Conservation (phyloP, 2,329 filamentous ascomycete genomes). For the Dactylellina leptospora region DNA sequence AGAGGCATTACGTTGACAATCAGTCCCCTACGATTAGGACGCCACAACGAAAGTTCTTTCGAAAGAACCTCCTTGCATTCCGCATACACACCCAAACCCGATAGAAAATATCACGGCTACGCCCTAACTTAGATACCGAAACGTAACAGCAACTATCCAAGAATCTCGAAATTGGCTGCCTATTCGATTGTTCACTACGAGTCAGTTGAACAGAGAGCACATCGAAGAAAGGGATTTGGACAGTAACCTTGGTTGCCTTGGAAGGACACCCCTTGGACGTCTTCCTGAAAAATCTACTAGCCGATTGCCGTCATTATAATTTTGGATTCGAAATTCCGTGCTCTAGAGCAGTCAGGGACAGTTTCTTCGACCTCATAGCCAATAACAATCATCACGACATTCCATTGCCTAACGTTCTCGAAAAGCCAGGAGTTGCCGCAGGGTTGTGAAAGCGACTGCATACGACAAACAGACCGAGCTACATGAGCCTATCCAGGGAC, state of each 20-base stretch:
- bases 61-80: constrained; percentile 52
- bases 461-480: constrained; percentile 32
- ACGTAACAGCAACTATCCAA: constrained; percentile 47
- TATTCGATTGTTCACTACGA: constrained; percentile 47
- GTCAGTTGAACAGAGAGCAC: constrained; percentile 27
- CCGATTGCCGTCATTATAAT: constrained; percentile 19
- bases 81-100: constrained; percentile 24
- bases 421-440: constrained; percentile 53
- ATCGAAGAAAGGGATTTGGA: constrained; percentile 36
- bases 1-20: constrained; percentile 41
- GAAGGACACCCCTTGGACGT: constrained; percentile 20
- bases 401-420: constrained; percentile 52
- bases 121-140: constrained; percentile 36
- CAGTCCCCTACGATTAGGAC: constrained; percentile 36
- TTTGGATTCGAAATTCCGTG: constrained; percentile 38
- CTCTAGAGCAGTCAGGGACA: constrained; percentile 51
- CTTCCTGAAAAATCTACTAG: constrained; percentile 40
- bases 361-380: constrained; percentile 31
- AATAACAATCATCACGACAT: constrained; percentile 51
- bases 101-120: constrained; percentile 16
- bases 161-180: constrained; percentile 48
- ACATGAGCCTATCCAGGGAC: constrained; percentile 41
- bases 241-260: constrained; percentile 49
- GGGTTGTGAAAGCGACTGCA: constrained; percentile 48
- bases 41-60: not conserved